Conservation (phyloP, 2,329 filamentous ascomycete species). For the Didymella segeticola region DNA sequence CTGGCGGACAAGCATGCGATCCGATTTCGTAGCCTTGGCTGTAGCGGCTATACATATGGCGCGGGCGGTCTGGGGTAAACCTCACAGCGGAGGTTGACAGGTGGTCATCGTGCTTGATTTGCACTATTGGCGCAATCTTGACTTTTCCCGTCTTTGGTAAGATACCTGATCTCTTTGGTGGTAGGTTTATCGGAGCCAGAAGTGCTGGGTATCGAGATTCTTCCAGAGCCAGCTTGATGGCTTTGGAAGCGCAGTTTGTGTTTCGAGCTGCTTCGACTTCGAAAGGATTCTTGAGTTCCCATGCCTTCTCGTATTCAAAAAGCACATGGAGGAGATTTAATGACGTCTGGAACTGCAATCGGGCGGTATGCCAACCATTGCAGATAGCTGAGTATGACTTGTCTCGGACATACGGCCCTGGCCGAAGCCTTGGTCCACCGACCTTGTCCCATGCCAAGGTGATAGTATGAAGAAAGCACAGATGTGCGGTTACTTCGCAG, state of each 20-base stretch:
- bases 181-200: neutral
- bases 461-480: neutral
- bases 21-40: neutral
- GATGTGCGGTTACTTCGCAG: constrained; percentile 1
- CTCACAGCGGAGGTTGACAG: neutral
- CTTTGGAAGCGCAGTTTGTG: constrained; percentile 2
- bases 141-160: neutral
- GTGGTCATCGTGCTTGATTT: neutral
- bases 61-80: neutral
- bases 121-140: neutral
- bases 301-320: neutral
- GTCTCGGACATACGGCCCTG: neutral
- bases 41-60: neutral
- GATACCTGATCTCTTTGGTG: neutral
- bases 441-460: neutral
- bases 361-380: neutral
- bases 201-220: neutral
- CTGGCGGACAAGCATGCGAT: neutral
- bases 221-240: neutral
- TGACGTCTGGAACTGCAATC: neutral
- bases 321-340: neutral
- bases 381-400: neutral
- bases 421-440: constrained; percentile 1
- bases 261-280: neutral
- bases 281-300: constrained; percentile 1